A percentile compares a stretch with the other conserved stretches of the same genome.
These are phyloP conservation scores for Pulveroboletus sp. DNA, from an alignment of 768 basidiomycete species.

Conservation along the genomic window DNA sequence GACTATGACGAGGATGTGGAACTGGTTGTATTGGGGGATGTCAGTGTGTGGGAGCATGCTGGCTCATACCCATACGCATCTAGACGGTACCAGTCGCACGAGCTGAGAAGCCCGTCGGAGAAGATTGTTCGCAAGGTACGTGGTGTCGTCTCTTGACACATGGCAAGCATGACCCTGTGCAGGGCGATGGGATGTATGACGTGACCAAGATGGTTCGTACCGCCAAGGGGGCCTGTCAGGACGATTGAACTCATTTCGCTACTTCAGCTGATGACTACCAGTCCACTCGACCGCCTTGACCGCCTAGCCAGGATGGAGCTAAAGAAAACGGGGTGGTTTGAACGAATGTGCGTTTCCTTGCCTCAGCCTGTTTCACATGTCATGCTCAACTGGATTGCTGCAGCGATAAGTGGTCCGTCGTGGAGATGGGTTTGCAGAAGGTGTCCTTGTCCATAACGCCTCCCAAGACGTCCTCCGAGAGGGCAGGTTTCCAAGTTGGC, in stretches of 20 bases:
- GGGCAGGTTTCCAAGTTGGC: neutral
- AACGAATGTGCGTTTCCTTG: conserved; percentile 18
- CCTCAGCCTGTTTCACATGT: neutral
- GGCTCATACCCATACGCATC: conserved; percentile 13
- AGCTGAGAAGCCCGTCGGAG: conserved; percentile 4
- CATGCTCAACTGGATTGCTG: neutral
- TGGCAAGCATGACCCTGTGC: neutral
- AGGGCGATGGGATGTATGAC: conserved; percentile 16
- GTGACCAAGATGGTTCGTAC: conserved; percentile 27
- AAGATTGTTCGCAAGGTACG: conserved; percentile 13
- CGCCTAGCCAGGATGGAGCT: conserved; percentile 25
- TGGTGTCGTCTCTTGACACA: neutral
- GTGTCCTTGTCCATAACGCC: conserved; percentile 3
- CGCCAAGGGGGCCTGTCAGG: neutral
- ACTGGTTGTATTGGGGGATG: conserved; percentile 10
- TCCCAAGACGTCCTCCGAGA: conserved; percentile 6
- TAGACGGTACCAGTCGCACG: neutral
- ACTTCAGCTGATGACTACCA: conserved; percentile 17
- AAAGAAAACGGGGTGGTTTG: conserved; percentile 30
- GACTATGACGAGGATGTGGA: conserved; percentile 20
- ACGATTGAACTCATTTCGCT: conserved; percentile 4
- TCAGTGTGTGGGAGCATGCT: conserved; percentile 12
- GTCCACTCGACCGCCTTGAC: conserved; percentile 29
- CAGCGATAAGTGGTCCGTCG: conserved; percentile 28
- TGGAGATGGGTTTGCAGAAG: conserved; percentile 21